Evolutionary conservation across 2,329 filamentous ascomycete genomes (phyloP).

Genomic region (Dactylellina sp.): DNA sequence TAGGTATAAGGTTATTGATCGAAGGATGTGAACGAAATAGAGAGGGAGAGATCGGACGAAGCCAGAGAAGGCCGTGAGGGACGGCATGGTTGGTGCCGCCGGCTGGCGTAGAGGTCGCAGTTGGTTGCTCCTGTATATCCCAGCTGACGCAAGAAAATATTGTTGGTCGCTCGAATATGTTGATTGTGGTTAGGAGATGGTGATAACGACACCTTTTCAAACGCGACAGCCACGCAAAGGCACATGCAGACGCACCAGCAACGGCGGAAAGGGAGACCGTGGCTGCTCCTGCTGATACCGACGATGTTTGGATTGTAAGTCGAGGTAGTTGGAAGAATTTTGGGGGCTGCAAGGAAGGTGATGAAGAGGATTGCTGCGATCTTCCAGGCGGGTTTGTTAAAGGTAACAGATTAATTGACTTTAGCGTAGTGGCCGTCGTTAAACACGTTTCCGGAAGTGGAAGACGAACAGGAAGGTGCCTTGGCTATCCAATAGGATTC

Average conservation of each 20-base stretch:
- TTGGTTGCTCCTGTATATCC: constrained; percentile 13
- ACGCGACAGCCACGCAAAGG: constrained; percentile 20
- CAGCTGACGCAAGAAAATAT: constrained; percentile 1
- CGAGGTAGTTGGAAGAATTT: too few species aligned
- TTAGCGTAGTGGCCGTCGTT: constrained; percentile 19
- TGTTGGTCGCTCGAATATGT: not conserved
- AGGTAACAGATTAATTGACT: constrained; percentile 14
- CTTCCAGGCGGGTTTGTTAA: not conserved
- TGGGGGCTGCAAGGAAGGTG: too few species aligned
- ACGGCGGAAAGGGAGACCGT: not conserved
- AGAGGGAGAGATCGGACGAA: constrained; percentile 39
- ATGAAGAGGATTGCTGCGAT: constrained; percentile 2
- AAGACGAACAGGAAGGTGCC: constrained; percentile 2
- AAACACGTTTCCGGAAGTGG: not conserved
- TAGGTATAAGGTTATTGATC: constrained; percentile 44
- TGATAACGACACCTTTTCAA: constrained; percentile 1
- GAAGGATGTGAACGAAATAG: constrained; percentile 44
- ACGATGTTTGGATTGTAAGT: too few species aligned
- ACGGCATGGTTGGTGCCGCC: constrained; percentile 44
- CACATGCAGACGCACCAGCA: not conserved
- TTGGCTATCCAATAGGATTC: not conserved
- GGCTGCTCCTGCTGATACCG: too few species aligned
- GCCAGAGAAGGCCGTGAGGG: constrained; percentile 32
- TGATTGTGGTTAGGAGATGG: constrained; percentile 16
- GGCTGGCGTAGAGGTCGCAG: constrained; percentile 13